phyloP scores from a whole-genome alignment of 768 basidiomycete species.

The Solioccasus polychromus region DNA sequence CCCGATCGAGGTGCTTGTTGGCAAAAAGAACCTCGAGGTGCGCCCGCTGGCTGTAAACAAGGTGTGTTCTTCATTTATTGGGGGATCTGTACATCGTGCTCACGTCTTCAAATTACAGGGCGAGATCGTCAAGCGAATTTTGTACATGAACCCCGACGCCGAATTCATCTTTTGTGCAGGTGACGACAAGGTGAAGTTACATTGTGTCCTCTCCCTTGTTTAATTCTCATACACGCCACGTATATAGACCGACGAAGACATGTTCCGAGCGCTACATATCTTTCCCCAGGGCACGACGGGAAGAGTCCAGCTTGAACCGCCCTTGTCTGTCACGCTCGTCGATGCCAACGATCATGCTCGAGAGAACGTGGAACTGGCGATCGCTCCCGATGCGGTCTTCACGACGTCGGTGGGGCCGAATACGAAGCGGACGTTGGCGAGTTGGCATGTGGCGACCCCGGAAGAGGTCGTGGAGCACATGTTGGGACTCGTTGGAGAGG shows the following conservation, averaged over 20 bases:
- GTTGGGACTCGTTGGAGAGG: conserved; percentile 53
- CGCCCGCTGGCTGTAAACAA: conserved; percentile 95
- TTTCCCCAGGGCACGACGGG: conserved; percentile 42
- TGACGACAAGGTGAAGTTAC: conserved; percentile 89
- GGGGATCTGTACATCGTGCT: not conserved
- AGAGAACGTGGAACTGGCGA: conserved; percentile 56
- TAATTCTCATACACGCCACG: too few species aligned
- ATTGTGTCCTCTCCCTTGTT: too few species aligned
- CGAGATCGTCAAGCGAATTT: conserved; percentile 92
- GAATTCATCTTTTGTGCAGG: conserved; percentile 98
- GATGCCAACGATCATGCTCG: conserved; percentile 17
- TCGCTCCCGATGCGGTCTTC: conserved; percentile 73
- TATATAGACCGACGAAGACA: conserved; percentile 93
- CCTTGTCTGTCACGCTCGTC: conserved; percentile 46
- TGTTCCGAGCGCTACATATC: conserved; percentile 87
- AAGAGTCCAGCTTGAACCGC: conserved; percentile 52
- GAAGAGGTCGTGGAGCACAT: conserved; percentile 83
- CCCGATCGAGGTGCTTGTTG: conserved; percentile 95
- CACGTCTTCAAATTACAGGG: conserved; percentile 44
- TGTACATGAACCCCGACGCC: conserved; percentile 90
- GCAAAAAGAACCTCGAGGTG: conserved; percentile 98
- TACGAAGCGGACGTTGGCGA: conserved; percentile 84
- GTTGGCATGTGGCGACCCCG: conserved; percentile 90
- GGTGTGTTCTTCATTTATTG: conserved; percentile 31
- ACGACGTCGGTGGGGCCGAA: conserved; percentile 92